Base-by-base conservation (phyloP, 2,329 filamentous ascomycete genomes). In the Fusarium chaquense region DNA sequence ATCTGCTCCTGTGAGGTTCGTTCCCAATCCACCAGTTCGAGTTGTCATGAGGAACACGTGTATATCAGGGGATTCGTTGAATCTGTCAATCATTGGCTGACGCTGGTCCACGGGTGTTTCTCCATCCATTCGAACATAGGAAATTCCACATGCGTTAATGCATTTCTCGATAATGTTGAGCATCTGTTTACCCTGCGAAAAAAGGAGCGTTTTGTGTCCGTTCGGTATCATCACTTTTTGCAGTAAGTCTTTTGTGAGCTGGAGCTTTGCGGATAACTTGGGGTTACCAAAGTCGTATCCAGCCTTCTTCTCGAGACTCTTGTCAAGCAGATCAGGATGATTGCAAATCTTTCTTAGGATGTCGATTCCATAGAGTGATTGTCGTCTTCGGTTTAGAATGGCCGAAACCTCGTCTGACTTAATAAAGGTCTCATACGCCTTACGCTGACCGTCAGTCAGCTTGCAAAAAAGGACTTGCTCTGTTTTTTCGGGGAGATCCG, bases 391-490 rank as follows among this genome's bases (percentile, higher is more conserved):
- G 47, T 86, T 88, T 41, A 95, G 80, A 58, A 98, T 97, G 0
- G 91, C 89, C n/a, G 86, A 87, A 85, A 98, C 94, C 45, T 97
- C 94, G 41, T 92, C 89, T 0, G 94, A 98, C 20, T 84, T 84
- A 4, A 98, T 83, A 72, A 97, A 98, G 7, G 86, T 83, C 76
- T 94, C 88, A 72, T 99, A 99, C 1, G 91, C 90, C 33, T 91
- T 86, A 51, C 92, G 87, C 77, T 99, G 96, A 16, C 90, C 78
- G 12, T 80, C 78, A 0, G 94, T 97, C 65, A 99, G 83, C 77
- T 97, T 97, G 82, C 96, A 98, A 78, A 99, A 98, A 5, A 99
- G 84, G 0, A 99, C 96, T 72, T 97, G 93, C 77, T 99, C 96
- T 52, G 90, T 97, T 84, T 99, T 99, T 79, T 97, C 93, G 0